Evolutionary conservation across 2,329 filamentous ascomycete genomes (phyloP).

Genomic region (Xylariaceae sp.): DNA sequence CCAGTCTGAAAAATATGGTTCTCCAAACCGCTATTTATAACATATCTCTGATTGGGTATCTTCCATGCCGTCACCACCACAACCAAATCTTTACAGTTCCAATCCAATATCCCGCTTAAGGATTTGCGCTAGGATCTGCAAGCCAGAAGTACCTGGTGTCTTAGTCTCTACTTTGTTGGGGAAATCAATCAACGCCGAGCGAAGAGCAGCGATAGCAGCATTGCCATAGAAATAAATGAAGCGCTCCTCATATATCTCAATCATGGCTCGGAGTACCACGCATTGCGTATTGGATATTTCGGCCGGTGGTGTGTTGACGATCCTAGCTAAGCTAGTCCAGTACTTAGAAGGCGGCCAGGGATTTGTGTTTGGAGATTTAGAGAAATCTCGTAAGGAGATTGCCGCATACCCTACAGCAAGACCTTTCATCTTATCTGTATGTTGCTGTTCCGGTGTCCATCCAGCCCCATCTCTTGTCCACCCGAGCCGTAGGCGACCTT

Average conservation of each 20-base stretch:
- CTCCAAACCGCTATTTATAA: constrained; percentile 26
- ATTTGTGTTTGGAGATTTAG: constrained; percentile 70
- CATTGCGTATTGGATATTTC: constrained; percentile 77
- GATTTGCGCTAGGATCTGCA: constrained; percentile 61
- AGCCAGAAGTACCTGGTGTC: constrained; percentile 56
- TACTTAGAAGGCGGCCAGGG: constrained; percentile 81
- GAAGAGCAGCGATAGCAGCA: constrained; percentile 73
- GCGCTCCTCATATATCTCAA: constrained; percentile 74
- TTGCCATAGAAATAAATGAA: constrained; percentile 85
- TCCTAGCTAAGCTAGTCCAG: constrained; percentile 78
- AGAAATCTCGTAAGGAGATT: constrained; percentile 82
- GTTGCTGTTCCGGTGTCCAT: constrained; percentile 73
- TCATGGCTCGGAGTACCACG: constrained; percentile 73
- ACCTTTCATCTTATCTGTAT: constrained; percentile 83
- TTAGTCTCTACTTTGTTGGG: constrained; percentile 61
- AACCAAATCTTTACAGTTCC: constrained; percentile 43
- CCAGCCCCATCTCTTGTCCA: constrained; percentile 70
- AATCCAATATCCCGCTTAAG: constrained; percentile 59
- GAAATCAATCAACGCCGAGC: constrained; percentile 75
- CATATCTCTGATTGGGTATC: constrained; percentile 5
- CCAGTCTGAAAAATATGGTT: constrained; percentile 21
- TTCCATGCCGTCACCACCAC: constrained; percentile 4
- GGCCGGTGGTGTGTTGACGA: constrained; percentile 74
- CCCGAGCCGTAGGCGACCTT: constrained; percentile 71
- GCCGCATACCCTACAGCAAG: constrained; percentile 85